phyloP scores from a whole-genome alignment of 139 green algal species.

The Picochlorum costavermella region DNA sequence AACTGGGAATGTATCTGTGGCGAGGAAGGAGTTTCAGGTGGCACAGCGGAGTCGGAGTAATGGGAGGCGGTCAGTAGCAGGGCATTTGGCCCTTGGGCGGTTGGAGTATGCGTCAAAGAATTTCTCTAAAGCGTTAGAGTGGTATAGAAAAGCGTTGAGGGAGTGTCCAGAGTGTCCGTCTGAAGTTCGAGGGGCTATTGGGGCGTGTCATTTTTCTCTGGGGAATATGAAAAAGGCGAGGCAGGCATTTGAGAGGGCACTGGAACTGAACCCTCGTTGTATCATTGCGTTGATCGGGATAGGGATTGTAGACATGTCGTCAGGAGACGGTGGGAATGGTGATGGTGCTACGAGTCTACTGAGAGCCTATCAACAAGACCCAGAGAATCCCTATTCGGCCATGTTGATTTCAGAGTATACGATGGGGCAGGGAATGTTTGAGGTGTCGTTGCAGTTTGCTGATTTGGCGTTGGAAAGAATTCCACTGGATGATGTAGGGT shows the following conservation, averaged over 20 bases:
- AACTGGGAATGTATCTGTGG: not conserved
- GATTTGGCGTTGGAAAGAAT: slow-evolving; percentile 36
- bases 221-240: slow-evolving; percentile 45
- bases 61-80: slow-evolving; percentile 45
- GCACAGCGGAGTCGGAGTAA: slow-evolving; percentile 37
- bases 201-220: slow-evolving; percentile 54
- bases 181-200: slow-evolving; percentile 79
- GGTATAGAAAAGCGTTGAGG: slow-evolving; percentile 55
- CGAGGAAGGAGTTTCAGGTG: slow-evolving; percentile 33
- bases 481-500: slow-evolving; percentile 19
- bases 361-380: slow-evolving; percentile 62
- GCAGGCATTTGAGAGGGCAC: slow-evolving; percentile 51
- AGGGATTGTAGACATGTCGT: slow-evolving; percentile 26
- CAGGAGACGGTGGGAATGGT: slow-evolving; percentile 18
- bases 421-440: slow-evolving; percentile 45
- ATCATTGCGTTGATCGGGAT: slow-evolving; percentile 61
- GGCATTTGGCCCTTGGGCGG: slow-evolving; percentile 46
- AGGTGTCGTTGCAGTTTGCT: slow-evolving; percentile 41
- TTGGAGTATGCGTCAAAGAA: slow-evolving; percentile 47
- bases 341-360: slow-evolving; percentile 59
- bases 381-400: slow-evolving; percentile 44
- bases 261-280: slow-evolving; percentile 61
- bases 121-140: slow-evolving; percentile 42
- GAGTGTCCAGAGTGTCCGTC: slow-evolving; percentile 56
- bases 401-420: slow-evolving; percentile 61